Evolutionary conservation across 192 early-diverging fungal species (phyloP).

Genomic region (Coemansia sp.): DNA sequence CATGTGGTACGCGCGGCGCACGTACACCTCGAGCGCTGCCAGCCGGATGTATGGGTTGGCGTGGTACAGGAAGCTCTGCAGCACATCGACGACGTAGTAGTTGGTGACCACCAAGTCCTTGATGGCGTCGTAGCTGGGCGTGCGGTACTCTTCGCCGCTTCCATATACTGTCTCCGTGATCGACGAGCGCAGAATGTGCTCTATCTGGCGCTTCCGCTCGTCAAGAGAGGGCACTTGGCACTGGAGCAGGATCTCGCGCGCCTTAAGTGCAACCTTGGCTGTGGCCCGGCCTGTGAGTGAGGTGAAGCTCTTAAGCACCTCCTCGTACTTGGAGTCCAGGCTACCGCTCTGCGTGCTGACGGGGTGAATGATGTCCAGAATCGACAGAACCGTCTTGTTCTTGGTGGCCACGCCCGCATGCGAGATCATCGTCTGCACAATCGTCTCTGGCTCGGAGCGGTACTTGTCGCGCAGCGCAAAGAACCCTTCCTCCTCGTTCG

Average conservation of each 20-base stretch:
- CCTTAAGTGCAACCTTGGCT: conserved; percentile 89
- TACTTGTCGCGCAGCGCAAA: conserved; percentile 79
- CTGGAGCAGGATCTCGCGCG: conserved; percentile 91
- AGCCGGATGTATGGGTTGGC: conserved; percentile 70
- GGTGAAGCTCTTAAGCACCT: conserved; percentile 75
- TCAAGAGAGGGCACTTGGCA: conserved; percentile 89
- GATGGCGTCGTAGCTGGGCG: conserved; percentile 73
- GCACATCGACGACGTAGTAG: conserved; percentile 92
- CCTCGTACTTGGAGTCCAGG: conserved; percentile 70
- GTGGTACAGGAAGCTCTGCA: conserved; percentile 93
- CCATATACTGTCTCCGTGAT: conserved; percentile 78
- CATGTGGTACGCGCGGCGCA: conserved; percentile 95
- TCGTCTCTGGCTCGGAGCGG: conserved; percentile 76
- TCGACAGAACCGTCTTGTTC: conserved; percentile 70
- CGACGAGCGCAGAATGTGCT: conserved; percentile 74
- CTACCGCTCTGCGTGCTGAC: conserved; percentile 59
- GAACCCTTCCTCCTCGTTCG: conserved; percentile 83
- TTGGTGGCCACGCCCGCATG: conserved; percentile 78
- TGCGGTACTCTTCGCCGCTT: conserved; percentile 66
- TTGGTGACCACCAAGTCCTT: conserved; percentile 88
- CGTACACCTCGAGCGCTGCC: conserved; percentile 94
- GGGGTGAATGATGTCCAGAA: conserved; percentile 80
- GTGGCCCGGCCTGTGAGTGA: conserved; percentile 72
- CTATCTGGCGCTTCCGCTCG: conserved; percentile 83
- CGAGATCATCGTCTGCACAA: conserved; percentile 71